These are phyloP conservation scores for Alopecurus myosuroides DNA, from an alignment of 176 grass and related monocot genomes.

Conservation along the genomic window DNA sequence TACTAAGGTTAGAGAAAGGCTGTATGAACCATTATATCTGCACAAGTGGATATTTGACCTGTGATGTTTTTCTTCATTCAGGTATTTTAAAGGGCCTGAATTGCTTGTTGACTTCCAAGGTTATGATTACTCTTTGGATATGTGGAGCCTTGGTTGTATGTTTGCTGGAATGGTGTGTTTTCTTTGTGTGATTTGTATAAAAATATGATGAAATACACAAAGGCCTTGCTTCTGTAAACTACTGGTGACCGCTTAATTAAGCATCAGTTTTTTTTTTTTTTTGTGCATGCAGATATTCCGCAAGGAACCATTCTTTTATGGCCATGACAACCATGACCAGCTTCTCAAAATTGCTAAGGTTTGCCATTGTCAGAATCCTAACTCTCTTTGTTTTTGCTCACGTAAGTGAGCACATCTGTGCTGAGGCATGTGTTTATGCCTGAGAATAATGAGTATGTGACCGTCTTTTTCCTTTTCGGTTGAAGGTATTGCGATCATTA, in stretches of 20 bases:
- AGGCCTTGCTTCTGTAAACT: conserved; percentile 6
- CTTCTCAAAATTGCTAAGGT: conserved; percentile 86
- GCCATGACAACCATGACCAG: conserved; percentile 78
- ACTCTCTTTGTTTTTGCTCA: conserved; percentile 6
- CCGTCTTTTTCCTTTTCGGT: not conserved
- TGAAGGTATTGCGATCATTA: not conserved
- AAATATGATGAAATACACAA: not conserved
- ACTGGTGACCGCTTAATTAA: not conserved
- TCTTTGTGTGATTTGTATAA: not conserved
- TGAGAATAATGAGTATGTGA: not conserved
- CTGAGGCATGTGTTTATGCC: not conserved
- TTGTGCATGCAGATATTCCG: conserved; percentile 61
- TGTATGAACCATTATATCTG: not conserved
- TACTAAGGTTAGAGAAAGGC: not conserved
- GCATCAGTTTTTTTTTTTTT: conserved; percentile 15
- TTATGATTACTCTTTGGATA: conserved; percentile 77
- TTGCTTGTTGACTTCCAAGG: conserved; percentile 68
- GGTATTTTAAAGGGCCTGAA: conserved; percentile 81
- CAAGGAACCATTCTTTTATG: conserved; percentile 86
- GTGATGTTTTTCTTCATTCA: conserved; percentile 17
- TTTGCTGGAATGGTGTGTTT: conserved; percentile 75
- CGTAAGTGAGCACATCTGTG: not conserved
- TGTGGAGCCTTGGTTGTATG: conserved; percentile 86
- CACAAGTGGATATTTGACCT: not conserved
- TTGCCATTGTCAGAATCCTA: not conserved